Evolutionary conservation across 2,329 filamentous ascomycete species (phyloP), one percentile per base, ranked within the genome.

Genomic region (Pseudogymnoascus sp.): DNA sequence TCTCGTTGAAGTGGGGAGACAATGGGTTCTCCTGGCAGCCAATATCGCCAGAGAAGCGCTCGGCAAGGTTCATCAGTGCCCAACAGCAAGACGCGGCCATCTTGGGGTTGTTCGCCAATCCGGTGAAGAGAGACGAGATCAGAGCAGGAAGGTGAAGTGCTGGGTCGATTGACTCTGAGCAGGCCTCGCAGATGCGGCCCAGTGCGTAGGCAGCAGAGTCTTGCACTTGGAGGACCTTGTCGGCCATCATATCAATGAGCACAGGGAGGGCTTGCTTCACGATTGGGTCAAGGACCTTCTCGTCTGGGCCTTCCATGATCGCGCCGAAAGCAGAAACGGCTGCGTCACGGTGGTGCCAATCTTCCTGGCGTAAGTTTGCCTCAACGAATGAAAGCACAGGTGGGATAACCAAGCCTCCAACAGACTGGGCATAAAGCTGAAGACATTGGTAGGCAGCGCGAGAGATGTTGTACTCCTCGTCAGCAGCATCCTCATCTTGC

Each of bases 31-130:
- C 81, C 43, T 80, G 71, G 65, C 88, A 88, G 60, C 90, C 91
- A 63, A 88, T 83, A 63, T 97, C 93, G 64, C 92, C 91, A 31
- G 92, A 90, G 74, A 97, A 99, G 66, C 93, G 89, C 74, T 99
- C 95, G 9, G 95, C 93, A 73, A 99, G 80, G 78, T 97, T 99
- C 91, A 99, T 97, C 69, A 99, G 80, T 34, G 95, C 93, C 95
- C 96, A 97, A 80, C 95, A 99, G 86, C 95, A 97, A 31, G 95
- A 99, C 63, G 91, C 88, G 34, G 93, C 95, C 88, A 99, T 99
- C 84, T 96, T 97, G 65, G 92, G 89, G 75, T 89, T 95, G 78
- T 90, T 93, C 65, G 91, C 86, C 65, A 99, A 83, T 60, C 93
- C 95, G 69, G 88, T 86, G 80, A 99, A 99, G 8, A 99, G 84